phyloP scores from a whole-genome alignment of 495 filamentous ascomycete genomes.

The Neurospora sp. region DNA sequence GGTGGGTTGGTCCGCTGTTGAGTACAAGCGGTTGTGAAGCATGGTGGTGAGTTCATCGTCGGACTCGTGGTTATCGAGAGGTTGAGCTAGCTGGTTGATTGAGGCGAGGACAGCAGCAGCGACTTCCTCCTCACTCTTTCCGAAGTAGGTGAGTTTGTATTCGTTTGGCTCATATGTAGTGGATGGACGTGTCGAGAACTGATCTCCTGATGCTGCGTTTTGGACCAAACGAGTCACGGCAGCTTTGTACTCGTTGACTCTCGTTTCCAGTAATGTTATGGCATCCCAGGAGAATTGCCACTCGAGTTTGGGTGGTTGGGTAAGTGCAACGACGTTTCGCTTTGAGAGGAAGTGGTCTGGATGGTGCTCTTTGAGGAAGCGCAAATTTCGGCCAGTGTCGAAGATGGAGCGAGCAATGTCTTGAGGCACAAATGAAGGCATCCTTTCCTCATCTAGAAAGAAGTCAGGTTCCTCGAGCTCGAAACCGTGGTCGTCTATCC shows the following conservation, averaged over 20 bases:
- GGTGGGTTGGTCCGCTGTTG: neutral
- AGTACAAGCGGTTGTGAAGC: slow-evolving; percentile 20
- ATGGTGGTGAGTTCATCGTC: slow-evolving; percentile 25
- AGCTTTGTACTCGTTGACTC: slow-evolving; percentile 53
- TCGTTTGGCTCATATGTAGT: neutral
- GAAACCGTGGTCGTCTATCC: slow-evolving; percentile 43
- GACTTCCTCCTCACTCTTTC: slow-evolving; percentile 39
- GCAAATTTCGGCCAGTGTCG: slow-evolving; percentile 68
- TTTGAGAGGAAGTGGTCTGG: slow-evolving; percentile 67
- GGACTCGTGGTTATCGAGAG: slow-evolving; percentile 10
- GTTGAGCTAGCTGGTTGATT: slow-evolving; percentile 33
- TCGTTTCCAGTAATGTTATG: slow-evolving; percentile 51
- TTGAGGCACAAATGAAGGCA: slow-evolving; percentile 56
- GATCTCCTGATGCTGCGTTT: neutral
- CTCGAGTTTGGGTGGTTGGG: slow-evolving; percentile 46
- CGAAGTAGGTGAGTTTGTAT: slow-evolving; percentile 35
- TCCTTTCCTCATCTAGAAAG: slow-evolving; percentile 46
- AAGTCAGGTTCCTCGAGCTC: slow-evolving; percentile 47
- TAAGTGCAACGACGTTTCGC: slow-evolving; percentile 31
- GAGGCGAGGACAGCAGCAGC: slow-evolving; percentile 40
- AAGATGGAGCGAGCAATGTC: slow-evolving; percentile 59
- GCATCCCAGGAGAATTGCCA: slow-evolving; percentile 73
- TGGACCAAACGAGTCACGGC: slow-evolving; percentile 36
- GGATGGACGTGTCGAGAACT: neutral
- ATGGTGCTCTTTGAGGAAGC: slow-evolving; percentile 61